These are phyloP conservation scores for Toxoplasma gondii DNA, from an alignment of 169 alveolate genomes.

Conservation along the genomic window DNA sequence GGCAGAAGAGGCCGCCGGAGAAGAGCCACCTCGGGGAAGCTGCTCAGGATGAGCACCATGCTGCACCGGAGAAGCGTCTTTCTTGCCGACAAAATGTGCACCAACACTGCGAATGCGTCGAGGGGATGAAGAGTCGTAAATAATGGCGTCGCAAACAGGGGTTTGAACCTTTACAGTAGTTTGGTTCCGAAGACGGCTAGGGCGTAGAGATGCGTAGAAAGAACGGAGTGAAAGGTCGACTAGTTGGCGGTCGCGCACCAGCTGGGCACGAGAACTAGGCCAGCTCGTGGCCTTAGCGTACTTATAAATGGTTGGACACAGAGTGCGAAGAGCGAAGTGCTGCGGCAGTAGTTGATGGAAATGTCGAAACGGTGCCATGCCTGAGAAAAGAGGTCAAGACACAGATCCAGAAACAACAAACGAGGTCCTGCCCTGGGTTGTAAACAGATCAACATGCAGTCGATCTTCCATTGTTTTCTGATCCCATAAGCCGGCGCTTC, in stretches of 20 bases:
- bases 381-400: not conserved
- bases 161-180: not conserved
- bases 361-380: not conserved
- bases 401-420: not conserved
- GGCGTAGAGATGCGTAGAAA: conserved; percentile 29
- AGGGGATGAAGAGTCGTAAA: not conserved
- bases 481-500: no score
- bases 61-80: no score
- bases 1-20: no score
- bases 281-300: conserved; percentile 42
- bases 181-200: conserved; percentile 24
- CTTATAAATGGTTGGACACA: conserved; percentile 34
- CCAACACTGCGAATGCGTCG: not conserved
- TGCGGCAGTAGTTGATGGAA: not conserved
- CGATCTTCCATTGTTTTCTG: no score
- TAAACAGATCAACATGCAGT: no score
- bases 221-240: not conserved
- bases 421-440: no score
- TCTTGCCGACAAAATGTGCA: no score
- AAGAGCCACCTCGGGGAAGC: no score
- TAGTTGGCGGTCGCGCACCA: conserved; percentile 36
- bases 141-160: not conserved
- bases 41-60: no score
- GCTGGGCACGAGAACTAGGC: conserved; percentile 17
- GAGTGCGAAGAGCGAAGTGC: conserved; percentile 19